Evolutionary conservation across 1,139 yeast genomes (phyloP).

Genomic region (Debaryomyces sp.): DNA sequence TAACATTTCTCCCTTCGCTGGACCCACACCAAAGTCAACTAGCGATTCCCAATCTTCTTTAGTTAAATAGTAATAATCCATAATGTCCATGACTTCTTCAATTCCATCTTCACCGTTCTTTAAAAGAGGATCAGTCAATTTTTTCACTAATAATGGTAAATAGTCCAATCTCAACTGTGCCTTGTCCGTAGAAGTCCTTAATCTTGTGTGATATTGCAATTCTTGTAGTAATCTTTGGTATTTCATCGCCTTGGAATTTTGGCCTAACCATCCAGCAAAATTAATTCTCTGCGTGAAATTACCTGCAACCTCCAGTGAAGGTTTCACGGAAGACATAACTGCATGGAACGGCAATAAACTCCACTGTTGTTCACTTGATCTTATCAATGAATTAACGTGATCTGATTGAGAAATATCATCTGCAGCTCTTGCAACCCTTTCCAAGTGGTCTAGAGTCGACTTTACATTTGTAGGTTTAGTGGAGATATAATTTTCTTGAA

Average conservation of each 20-base stretch:
- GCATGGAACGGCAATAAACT: constrained; percentile 92
- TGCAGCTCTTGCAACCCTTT: constrained; percentile 75
- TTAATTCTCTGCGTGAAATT: constrained; percentile 66
- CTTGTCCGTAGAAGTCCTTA: constrained; percentile 77
- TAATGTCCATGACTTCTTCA: constrained; percentile 58
- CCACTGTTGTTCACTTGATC: constrained; percentile 96
- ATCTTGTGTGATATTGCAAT: constrained; percentile 82
- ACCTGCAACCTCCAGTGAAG: constrained; percentile 79
- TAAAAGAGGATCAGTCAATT: constrained; percentile 59
- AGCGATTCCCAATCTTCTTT: constrained; percentile 91
- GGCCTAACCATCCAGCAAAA: constrained; percentile 90
- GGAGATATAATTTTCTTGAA: constrained; percentile 86
- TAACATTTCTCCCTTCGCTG: constrained; percentile 42
- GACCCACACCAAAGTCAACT: constrained; percentile 80
- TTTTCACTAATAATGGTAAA: constrained; percentile 62
- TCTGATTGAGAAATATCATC: constrained; percentile 85
- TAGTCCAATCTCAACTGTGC: constrained; percentile 77
- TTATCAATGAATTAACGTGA: constrained; percentile 74
- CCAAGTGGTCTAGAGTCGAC: constrained; percentile 51
- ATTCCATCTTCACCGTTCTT: constrained; percentile 63
- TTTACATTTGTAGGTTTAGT: constrained; percentile 58
- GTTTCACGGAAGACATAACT: constrained; percentile 80
- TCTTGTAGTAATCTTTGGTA: constrained; percentile 81
- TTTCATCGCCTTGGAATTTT: constrained; percentile 83
- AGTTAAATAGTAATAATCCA: constrained; percentile 85